These are phyloP conservation scores for Trichoderma atrobrunneum DNA, from an alignment of 2,329 filamentous ascomycete species.

Conservation along the genomic window DNA sequence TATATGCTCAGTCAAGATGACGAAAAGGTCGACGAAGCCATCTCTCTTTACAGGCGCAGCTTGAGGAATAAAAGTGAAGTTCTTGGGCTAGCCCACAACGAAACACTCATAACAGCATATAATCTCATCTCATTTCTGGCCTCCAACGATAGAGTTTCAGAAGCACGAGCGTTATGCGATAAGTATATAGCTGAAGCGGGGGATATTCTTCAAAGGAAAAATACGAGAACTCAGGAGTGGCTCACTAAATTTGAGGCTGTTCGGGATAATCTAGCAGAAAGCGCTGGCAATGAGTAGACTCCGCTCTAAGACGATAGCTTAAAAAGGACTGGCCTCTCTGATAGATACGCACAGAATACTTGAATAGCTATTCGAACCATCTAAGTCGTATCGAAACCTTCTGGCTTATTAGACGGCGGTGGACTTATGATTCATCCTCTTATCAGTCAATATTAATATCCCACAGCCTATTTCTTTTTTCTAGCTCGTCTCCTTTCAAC, in stretches of 20 bases:
- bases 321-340: background rate
- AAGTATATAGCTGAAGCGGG: background rate
- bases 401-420: background rate
- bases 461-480: background rate
- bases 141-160: background rate
- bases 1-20: background rate
- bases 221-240: background rate
- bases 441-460: background rate
- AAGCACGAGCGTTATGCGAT: background rate
- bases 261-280: background rate
- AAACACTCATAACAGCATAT: background rate
- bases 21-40: background rate
- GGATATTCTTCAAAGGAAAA: background rate
- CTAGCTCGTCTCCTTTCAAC: background rate
- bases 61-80: background rate
- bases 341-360: background rate
- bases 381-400: background rate
- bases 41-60: background rate
- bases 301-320: background rate
- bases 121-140: background rate
- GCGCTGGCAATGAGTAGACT: background rate
- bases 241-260: background rate
- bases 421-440: background rate
- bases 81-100: background rate
- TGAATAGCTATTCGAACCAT: background rate